These are phyloP conservation scores for Lanmaoa pseudosensibilis DNA, from an alignment of 768 basidiomycete genomes.

Conservation along the genomic window DNA sequence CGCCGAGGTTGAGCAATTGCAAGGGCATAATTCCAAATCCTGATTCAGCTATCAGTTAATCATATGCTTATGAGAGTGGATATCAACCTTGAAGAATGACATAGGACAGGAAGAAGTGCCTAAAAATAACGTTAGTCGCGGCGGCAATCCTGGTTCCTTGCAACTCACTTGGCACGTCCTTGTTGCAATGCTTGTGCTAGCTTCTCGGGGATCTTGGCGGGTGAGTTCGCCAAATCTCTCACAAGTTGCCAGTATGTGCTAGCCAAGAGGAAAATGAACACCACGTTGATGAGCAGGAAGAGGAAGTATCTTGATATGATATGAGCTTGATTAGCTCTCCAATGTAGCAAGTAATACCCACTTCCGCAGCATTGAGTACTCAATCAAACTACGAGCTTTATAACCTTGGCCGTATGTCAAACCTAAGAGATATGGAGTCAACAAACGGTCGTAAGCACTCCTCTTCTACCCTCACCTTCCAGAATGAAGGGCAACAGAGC, in stretches of 20 bases:
- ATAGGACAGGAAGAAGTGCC: constrained; percentile 83
- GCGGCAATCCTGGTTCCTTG: constrained; percentile 9
- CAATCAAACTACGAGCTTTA: constrained; percentile 87
- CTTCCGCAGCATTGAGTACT: constrained; percentile 92
- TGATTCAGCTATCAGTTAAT: constrained; percentile 28
- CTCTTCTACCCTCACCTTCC: constrained; percentile 55
- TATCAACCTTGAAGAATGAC: constrained; percentile 75
- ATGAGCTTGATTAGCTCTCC: constrained; percentile 6
- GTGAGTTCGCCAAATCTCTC: constrained; percentile 88
- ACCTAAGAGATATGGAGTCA: constrained; percentile 34
- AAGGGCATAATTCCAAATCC: constrained; percentile 94
- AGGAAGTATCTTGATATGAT: constrained; percentile 74
- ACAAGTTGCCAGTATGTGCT: constrained; percentile 91
- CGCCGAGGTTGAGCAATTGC: constrained; percentile 89
- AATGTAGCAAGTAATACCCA: constrained; percentile 36
- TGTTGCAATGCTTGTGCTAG: constrained; percentile 80
- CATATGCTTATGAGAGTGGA: background rate
- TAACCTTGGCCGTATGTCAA: constrained; percentile 91
- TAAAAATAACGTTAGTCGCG: constrained; percentile 23
- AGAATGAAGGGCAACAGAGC: constrained; percentile 85
- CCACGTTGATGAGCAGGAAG: constrained; percentile 88
- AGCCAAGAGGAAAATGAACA: constrained; percentile 91
- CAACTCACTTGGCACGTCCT: constrained; percentile 62
- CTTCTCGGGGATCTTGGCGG: constrained; percentile 92
- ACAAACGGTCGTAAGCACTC: background rate